A percentile compares a stretch with the other conserved stretches of the same genome.
Conservation (phyloP, 129 eudicot genomes). For the Lonicera japonica region DNA sequence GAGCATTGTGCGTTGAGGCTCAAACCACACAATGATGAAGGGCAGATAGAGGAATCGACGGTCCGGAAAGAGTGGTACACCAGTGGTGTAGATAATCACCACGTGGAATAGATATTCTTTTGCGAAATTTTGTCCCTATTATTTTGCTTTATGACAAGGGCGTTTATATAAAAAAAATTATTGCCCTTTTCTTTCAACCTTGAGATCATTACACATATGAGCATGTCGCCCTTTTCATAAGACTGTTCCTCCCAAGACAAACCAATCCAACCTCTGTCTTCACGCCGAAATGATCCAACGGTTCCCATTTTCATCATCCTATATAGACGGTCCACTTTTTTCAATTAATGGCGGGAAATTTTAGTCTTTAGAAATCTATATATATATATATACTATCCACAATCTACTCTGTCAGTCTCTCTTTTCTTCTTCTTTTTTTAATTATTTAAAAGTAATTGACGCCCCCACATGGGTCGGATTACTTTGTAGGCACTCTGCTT, state of each 20-base stretch:
- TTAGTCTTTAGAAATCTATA: neutral
- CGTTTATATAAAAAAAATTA: neutral
- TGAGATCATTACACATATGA: slow-evolving; percentile 6
- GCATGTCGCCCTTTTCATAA: slow-evolving; percentile 3
- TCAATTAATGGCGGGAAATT: slow-evolving; percentile 30
- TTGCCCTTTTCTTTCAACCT: slow-evolving; percentile 6
- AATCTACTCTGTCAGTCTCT: too few species aligned
- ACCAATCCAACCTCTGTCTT: neutral
- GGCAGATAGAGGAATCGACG: neutral
- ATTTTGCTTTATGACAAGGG: neutral
- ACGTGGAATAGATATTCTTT: neutral
- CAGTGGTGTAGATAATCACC: neutral
- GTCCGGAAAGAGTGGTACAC: neutral
- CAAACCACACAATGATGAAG: too few species aligned
- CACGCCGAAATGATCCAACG: neutral
- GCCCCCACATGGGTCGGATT: too few species aligned
- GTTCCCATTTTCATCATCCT: neutral
- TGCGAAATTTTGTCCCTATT: neutral
- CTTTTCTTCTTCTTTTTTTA: too few species aligned
- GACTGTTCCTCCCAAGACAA: neutral
- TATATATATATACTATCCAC: too few species aligned
- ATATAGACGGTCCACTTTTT: slow-evolving; percentile 18
- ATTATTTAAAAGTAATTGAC: too few species aligned
- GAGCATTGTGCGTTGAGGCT: too few species aligned
- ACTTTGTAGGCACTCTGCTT: too few species aligned